Evolutionary conservation across 805 yeast genomes (phyloP).

Genomic region (Ogataea chonburiensis): DNA sequence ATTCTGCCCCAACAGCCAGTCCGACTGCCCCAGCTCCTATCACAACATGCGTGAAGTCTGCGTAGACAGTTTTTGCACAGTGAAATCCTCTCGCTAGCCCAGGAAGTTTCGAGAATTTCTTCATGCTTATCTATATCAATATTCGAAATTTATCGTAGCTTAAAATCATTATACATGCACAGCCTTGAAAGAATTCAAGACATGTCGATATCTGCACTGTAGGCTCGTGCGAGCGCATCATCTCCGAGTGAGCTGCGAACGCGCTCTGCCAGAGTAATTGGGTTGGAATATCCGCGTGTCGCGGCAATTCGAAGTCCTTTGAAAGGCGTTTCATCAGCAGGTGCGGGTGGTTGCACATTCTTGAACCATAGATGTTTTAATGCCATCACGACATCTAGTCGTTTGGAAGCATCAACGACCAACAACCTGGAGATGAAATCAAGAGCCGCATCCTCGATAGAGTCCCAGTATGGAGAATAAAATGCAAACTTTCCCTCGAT

Average conservation of each 20-base stretch:
- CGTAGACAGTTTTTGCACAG: neutral
- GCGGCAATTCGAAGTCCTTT: slow-evolving; percentile 24
- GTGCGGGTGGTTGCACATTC: neutral
- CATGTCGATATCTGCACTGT: slow-evolving; percentile 16
- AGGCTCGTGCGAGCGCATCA: slow-evolving; percentile 22
- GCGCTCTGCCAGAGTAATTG: slow-evolving; percentile 29
- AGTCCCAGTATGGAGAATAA: slow-evolving; percentile 79
- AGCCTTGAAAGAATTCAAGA: slow-evolving; percentile 3
- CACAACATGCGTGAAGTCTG: slow-evolving; percentile 30
- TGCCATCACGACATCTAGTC: slow-evolving; percentile 42
- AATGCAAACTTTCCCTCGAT: slow-evolving; percentile 66
- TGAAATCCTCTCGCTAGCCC: slow-evolving; percentile 5
- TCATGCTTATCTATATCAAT: slow-evolving; percentile 3
- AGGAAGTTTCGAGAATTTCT: neutral
- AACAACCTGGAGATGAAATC: slow-evolving; percentile 64
- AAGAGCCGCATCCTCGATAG: slow-evolving; percentile 59
- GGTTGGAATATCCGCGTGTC: slow-evolving; percentile 28
- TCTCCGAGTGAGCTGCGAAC: slow-evolving; percentile 26
- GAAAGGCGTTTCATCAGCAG: slow-evolving; percentile 3
- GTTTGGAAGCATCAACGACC: slow-evolving; percentile 48
- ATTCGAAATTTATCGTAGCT: neutral
- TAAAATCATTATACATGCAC: neutral
- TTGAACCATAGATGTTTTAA: slow-evolving; percentile 46
- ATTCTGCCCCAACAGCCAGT: slow-evolving; percentile 72
- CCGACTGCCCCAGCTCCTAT: slow-evolving; percentile 89